Evolutionary conservation across 495 filamentous ascomycete genomes (phyloP), one percentile per base, ranked within the genome.

Genomic region (Lindgomyces ingoldianus): DNA sequence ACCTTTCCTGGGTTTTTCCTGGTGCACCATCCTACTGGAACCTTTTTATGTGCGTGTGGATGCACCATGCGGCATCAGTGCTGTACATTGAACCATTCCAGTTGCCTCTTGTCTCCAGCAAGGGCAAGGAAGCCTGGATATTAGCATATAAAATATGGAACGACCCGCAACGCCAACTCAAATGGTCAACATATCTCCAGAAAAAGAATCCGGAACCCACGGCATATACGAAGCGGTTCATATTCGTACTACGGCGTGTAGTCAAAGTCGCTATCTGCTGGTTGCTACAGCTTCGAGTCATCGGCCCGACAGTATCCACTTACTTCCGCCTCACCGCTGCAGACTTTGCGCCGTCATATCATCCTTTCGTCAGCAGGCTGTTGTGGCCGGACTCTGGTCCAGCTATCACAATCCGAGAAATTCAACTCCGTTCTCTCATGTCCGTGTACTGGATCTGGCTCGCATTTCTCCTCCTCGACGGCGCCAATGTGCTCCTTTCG

Each of bases 361-460:
- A 58, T 3, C 4, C 21, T 14, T 47, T 22, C 25, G 16, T 58
- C 16, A 3, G 41, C 3, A 21, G 55, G n/a, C 4, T 47, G 6
- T 9, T 58, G n/a, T 47, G 8, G 19, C 19, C 33, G 12, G 27
- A 42, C 4, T 42, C 26, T 19, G 30, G 26, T 12, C 16, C 21
- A 19, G 4, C 16, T 4, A 42, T 56, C n/a, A 56, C 52, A 12
- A 39, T 4, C 4, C 26, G 30, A 19, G 57, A 60, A 27, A 49
- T 25, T 4, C 57, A 60, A 33, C 4, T 60, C 18, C 45, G 57
- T 27, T 3, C 45, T 12, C 9, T 36, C 9, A 60, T 51, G 11
- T 49, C 57, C 3, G 22, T 60, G 26, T 60, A 50, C 46, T 60
- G 57, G 57, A 60, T 60, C 42, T 60, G 57, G 57, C 4, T 22